Evolutionary conservation across 441 rosid species (phyloP).

Genomic region (Isatis lusitanica): DNA sequence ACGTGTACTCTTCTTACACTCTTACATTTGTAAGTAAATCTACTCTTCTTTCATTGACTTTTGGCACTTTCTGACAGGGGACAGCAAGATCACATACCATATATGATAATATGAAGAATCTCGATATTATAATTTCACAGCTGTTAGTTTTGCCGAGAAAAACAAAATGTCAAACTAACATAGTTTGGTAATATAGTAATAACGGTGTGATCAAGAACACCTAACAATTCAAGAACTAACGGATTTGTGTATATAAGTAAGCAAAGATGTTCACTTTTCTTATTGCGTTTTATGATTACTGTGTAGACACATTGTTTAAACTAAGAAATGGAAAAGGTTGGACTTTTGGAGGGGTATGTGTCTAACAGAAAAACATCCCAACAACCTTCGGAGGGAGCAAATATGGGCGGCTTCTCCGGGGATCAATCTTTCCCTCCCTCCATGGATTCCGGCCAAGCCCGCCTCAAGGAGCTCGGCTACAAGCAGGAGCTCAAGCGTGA

Average conservation of each 20-base stretch:
- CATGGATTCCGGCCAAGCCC: constrained; percentile 71
- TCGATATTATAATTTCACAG: not conserved
- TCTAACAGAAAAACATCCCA: constrained; percentile 10
- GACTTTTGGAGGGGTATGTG: constrained; percentile 7
- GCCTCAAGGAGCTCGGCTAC: constrained; percentile 88
- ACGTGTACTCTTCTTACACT: not conserved
- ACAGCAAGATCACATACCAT: not conserved
- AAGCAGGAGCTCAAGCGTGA: constrained; percentile 97
- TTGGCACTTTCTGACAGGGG: not conserved
- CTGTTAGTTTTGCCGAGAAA: not conserved
- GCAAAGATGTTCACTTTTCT: not conserved
- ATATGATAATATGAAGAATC: not conserved
- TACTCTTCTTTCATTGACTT: not conserved
- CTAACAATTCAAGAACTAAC: not conserved
- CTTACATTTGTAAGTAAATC: constrained; percentile 13
- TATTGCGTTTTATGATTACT: no score
- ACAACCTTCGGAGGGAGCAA: not conserved
- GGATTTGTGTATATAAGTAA: not conserved
- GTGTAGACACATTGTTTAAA: not conserved
- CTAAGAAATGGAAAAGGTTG: not conserved
- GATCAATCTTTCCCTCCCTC: not conserved
- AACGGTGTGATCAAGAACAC: not conserved
- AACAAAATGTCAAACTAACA: not conserved
- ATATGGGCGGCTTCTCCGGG: constrained; percentile 23
- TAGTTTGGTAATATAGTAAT: not conserved